These are phyloP conservation scores for Coprinellus micaceus DNA, from an alignment of 768 basidiomycete genomes.

Conservation along the genomic window DNA sequence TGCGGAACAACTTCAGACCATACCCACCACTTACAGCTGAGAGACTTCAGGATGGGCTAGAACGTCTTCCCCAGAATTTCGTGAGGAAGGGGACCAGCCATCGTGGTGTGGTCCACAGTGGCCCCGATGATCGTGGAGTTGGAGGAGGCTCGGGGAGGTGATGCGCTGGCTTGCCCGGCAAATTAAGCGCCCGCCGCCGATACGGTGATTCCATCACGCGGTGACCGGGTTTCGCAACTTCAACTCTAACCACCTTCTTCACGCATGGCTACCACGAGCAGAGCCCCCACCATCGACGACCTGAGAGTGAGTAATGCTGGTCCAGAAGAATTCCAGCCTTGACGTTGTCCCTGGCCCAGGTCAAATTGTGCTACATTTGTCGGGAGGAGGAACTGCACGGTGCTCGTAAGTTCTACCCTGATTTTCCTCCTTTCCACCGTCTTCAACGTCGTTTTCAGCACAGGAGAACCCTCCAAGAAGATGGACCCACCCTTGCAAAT, in stretches of 20 bases:
- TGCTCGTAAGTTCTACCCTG: slow-evolving; percentile 28
- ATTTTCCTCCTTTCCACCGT: neutral
- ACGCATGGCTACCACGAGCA: neutral
- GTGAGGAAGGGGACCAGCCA: too few species aligned
- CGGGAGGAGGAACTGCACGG: slow-evolving; percentile 65
- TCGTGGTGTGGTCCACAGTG: too few species aligned
- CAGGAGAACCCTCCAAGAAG: slow-evolving; percentile 45
- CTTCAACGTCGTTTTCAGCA: slow-evolving; percentile 21
- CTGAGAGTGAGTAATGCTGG: slow-evolving; percentile 22
- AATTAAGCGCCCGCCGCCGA: too few species aligned
- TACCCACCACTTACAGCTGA: too few species aligned
- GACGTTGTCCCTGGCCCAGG: slow-evolving; percentile 25
- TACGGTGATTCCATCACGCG: too few species aligned
- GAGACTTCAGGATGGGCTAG: too few species aligned
- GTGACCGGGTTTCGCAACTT: too few species aligned
- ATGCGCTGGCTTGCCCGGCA: too few species aligned
- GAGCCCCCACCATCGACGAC: slow-evolving; percentile 28
- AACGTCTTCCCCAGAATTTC: too few species aligned
- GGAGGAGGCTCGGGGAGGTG: too few species aligned
- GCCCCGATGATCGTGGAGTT: too few species aligned
- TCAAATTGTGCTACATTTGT: slow-evolving; percentile 81
- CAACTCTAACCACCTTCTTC: neutral
- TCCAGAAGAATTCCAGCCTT: neutral
- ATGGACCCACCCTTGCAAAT: slow-evolving; percentile 81
- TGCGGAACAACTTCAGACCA: too few species aligned